Conservation (phyloP, 2,329 filamentous ascomycete species). For the Myriosclerotinia curreyana region DNA sequence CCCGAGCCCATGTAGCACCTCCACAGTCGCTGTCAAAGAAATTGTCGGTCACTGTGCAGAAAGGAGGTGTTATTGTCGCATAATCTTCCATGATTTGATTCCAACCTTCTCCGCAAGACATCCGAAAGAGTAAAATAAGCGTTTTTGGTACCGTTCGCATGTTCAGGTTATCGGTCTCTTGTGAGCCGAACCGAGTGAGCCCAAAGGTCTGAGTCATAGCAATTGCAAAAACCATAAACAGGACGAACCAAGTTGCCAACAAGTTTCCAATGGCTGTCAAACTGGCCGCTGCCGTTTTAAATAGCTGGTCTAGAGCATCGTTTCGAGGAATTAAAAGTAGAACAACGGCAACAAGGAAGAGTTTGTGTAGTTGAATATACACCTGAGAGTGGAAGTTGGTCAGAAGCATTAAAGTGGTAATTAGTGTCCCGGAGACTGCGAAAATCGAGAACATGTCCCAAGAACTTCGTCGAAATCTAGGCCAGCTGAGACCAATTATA, state of each 20-base stretch:
- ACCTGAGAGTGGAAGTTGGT: slow-evolving; percentile 54
- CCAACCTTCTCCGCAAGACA: slow-evolving; percentile 94
- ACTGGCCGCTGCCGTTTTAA: slow-evolving; percentile 97
- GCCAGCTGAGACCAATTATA: slow-evolving; percentile 86
- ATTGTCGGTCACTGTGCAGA: slow-evolving; percentile 67
- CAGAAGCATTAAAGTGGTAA: slow-evolving; percentile 76
- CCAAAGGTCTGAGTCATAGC: slow-evolving; percentile 95
- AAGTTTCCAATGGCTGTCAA: slow-evolving; percentile 86
- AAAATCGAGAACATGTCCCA: slow-evolving; percentile 92
- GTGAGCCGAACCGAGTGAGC: slow-evolving; percentile 77
- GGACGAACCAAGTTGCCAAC: slow-evolving; percentile 92
- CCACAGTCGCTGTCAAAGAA: slow-evolving; percentile 94
- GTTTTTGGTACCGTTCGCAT: slow-evolving; percentile 93
- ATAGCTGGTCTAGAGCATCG: slow-evolving; percentile 94
- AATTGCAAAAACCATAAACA: slow-evolving; percentile 95
- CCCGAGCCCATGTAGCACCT: slow-evolving; percentile 81
- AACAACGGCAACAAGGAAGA: slow-evolving; percentile 87
- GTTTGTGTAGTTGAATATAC: slow-evolving; percentile 83
- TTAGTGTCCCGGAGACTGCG: slow-evolving; percentile 74
- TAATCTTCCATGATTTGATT: slow-evolving; percentile 97
- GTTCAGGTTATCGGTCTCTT: slow-evolving; percentile 77
- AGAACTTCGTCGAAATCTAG: slow-evolving; percentile 83
- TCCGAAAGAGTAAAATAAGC: slow-evolving; percentile 86
- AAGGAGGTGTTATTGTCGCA: slow-evolving; percentile 72
- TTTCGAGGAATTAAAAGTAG: slow-evolving; percentile 92